A percentile compares a stretch with the other conserved stretches of the same genome.
Conservation (phyloP, 129 eudicot genomes). For the Scalesia atractyloides region DNA sequence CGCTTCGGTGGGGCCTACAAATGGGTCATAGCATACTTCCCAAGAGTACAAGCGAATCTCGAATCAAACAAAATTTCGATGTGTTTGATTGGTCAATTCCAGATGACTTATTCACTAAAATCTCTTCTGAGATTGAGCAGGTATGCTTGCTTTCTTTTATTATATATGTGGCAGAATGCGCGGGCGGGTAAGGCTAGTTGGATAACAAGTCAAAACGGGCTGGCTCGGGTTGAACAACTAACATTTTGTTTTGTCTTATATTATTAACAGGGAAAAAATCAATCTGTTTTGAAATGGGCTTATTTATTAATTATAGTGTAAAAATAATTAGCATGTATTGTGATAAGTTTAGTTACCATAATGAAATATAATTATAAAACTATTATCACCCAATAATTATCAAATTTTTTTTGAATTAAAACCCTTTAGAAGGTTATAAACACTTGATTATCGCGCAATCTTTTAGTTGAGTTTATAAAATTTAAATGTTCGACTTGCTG, state of each 20-base stretch:
- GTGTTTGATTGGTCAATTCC: constrained; percentile 79
- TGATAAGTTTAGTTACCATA: too few species aligned
- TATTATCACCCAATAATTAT: too few species aligned
- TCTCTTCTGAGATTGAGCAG: constrained; percentile 66
- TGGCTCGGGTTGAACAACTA: not conserved
- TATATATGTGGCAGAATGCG: not conserved
- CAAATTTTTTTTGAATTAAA: too few species aligned
- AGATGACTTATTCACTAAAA: constrained; percentile 52
- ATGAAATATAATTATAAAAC: too few species aligned
- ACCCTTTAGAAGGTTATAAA: too few species aligned
- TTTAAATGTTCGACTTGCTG: not conserved
- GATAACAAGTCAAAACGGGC: not conserved
- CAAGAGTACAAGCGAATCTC: constrained; percentile 60
- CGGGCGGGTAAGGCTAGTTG: not conserved
- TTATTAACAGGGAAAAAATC: too few species aligned
- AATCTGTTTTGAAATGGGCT: too few species aligned
- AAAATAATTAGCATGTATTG: too few species aligned
- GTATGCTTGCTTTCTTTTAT: constrained; percentile 23
- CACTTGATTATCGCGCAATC: too few species aligned
- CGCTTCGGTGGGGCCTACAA: constrained; percentile 81
- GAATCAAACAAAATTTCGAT: constrained; percentile 66
- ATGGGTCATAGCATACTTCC: constrained; percentile 83
- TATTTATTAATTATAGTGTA: too few species aligned
- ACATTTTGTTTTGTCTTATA: not conserved
- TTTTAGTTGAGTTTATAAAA: not conserved